These are phyloP conservation scores for Phragmites australis DNA, from an alignment of 176 grass and related monocot species.

Conservation along the genomic window DNA sequence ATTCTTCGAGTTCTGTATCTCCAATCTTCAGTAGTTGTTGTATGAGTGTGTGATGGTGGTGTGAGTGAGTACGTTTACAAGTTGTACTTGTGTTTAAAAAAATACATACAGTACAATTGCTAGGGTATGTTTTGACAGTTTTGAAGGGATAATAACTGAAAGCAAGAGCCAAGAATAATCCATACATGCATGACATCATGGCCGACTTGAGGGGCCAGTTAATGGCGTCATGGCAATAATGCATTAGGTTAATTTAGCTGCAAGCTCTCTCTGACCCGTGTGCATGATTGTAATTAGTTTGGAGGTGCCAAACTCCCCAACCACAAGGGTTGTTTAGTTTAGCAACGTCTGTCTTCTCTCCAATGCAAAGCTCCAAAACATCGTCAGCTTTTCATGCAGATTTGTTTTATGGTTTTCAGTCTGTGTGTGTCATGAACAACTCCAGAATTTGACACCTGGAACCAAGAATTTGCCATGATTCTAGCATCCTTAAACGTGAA, in stretches of 20 bases:
- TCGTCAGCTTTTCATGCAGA: background rate
- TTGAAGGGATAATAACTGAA: background rate
- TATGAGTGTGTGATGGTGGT: too few relatives aligned
- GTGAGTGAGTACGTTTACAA: too few relatives aligned
- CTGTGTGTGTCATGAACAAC: background rate
- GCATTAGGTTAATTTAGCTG: conserved; percentile 35
- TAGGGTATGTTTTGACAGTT: conserved; percentile 35
- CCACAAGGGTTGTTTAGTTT: conserved; percentile 42
- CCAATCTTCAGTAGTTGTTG: too few relatives aligned
- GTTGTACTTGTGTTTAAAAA: too few relatives aligned
- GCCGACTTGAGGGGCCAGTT: conserved; percentile 25
- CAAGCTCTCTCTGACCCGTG: conserved; percentile 2
- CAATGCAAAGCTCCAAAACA: conserved; percentile 24
- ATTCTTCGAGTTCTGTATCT: too few relatives aligned
- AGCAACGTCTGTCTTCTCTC: background rate
- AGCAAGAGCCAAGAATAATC: conserved; percentile 1
- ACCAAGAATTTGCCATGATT: background rate
- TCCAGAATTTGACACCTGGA: conserved; percentile 9
- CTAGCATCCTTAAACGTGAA: background rate
- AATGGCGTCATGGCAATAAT: conserved; percentile 44
- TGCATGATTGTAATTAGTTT: conserved; percentile 38
- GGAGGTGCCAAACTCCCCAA: conserved; percentile 32
- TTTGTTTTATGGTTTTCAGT: background rate
- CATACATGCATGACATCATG: conserved; percentile 23
- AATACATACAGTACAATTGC: background rate